Evolutionary conservation across 768 basidiomycete genomes (phyloP), one percentile per base, ranked within the genome.

Genomic region (Gymnopilus dilepis): DNA sequence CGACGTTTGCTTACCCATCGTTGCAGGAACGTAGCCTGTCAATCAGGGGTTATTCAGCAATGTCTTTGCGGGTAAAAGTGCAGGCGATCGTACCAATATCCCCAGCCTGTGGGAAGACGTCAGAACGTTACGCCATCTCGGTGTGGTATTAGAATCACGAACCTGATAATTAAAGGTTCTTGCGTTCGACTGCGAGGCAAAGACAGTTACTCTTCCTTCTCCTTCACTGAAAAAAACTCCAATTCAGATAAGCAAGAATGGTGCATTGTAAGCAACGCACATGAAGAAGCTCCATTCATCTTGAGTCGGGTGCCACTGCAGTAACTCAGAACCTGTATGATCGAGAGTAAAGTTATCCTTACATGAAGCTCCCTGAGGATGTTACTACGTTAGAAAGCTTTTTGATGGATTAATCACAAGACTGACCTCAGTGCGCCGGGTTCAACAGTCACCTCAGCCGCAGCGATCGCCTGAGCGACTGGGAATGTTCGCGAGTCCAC

Each of bases 221-320:
- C 88, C 88, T 70, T 82, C 79, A 38, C 67, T 69, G 30, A 13
- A 52, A 52, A 11, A 7, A 12, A 30, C 40, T 8, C 41, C 12
- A 38, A 37, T 33, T 31, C 82, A 63, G 76, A 73, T 38, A 84
- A 86, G 62, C 26, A 9, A n/a, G 43, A 28, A 9, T 34, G 21
- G 33, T 9, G 37, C 22, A 52, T 58, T 24, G 15, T 52, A 13
- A 21, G 28, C 50, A 28, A 64, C 76, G 60, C 61, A 85, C 86
- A 87, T 69, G 77, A 80, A 84, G 70, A 80, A 86, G 28, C 76
- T 80, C 88, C 88, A 89, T 74, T 88, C 88, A 59, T 86, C 84
- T 67, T 86, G 80, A 2, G 85, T 86, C 5, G 89, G 89, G 65
- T 90, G 89, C 89, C 89, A 90, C 86, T 88, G 58, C 6, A 22